A percentile compares a stretch with the other conserved stretches of the same genome.
Evolutionary conservation across 192 early-diverging fungal species (phyloP).

Genomic region (Coemansia sp.): DNA sequence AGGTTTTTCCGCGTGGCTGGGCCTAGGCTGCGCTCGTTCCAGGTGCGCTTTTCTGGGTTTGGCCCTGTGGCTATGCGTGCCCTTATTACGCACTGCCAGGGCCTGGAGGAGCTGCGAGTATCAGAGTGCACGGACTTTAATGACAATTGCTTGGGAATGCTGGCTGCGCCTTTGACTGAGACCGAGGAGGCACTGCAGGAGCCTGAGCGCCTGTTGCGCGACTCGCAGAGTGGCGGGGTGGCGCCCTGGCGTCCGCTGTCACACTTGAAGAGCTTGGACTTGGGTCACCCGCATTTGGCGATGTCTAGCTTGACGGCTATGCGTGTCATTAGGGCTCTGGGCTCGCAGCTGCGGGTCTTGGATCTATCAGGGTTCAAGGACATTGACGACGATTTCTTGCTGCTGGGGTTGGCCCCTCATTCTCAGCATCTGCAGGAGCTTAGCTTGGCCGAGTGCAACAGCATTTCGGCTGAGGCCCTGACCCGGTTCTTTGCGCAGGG

Average conservation of each 20-base stretch:
- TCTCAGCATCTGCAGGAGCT: slow-evolving; percentile 33
- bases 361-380: slow-evolving; percentile 45
- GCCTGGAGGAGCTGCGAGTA: slow-evolving; percentile 66
- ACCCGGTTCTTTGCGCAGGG: slow-evolving; percentile 31
- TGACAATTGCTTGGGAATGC: slow-evolving; percentile 48
- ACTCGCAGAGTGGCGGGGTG: neutral
- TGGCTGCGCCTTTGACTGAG: slow-evolving; percentile 42
- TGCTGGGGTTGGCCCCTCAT: slow-evolving; percentile 17
- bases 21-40: slow-evolving; percentile 59
- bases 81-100: slow-evolving; percentile 61
- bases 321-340: slow-evolving; percentile 35
- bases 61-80: slow-evolving; percentile 56
- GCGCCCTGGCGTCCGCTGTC: slow-evolving; percentile 40
- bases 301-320: slow-evolving; percentile 33
- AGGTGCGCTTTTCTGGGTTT: slow-evolving; percentile 64
- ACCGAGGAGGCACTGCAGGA: slow-evolving; percentile 40
- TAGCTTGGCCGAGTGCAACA: slow-evolving; percentile 30
- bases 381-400: slow-evolving; percentile 35
- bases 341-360: slow-evolving; percentile 31
- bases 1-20: slow-evolving; percentile 62
- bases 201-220: slow-evolving; percentile 26
- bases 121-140: slow-evolving; percentile 64
- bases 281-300: slow-evolving; percentile 28
- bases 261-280: slow-evolving; percentile 19
- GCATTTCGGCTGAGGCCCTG: slow-evolving; percentile 29